These are phyloP conservation scores for Berberis thunbergii DNA, from an alignment of 164 flowering plant species.

Conservation along the genomic window DNA sequence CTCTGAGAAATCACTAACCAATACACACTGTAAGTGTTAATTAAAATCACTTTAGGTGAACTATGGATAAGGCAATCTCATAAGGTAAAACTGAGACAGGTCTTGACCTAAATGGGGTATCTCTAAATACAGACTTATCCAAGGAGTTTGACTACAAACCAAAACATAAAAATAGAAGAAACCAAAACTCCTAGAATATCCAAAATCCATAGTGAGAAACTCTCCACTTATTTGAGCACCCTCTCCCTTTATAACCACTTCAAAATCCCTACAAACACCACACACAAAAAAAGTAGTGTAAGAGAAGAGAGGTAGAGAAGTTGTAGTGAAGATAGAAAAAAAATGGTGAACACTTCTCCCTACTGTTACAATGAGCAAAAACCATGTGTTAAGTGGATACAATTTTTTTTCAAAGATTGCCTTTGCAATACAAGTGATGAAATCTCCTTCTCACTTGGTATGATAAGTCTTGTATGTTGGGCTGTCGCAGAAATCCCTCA, in stretches of 20 bases:
- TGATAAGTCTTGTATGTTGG: constrained; percentile 64
- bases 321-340: neutral
- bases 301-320: constrained; percentile 5
- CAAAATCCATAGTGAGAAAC: too few relatives aligned
- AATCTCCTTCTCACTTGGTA: constrained; percentile 51
- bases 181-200: too few relatives aligned
- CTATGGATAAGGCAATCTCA: too few relatives aligned
- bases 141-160: too few relatives aligned
- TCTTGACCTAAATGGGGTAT: too few relatives aligned
- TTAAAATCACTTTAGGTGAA: too few relatives aligned
- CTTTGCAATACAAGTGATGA: constrained; percentile 63
- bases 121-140: too few relatives aligned
- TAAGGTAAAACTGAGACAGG: too few relatives aligned
- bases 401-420: constrained; percentile 62
- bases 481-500: constrained; percentile 92
- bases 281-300: neutral
- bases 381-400: constrained; percentile 60
- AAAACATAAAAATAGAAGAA: too few relatives aligned
- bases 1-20: too few relatives aligned
- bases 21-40: too few relatives aligned
- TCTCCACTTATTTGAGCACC: neutral
- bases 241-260: constrained; percentile 2
- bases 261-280: neutral
- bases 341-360: constrained; percentile 3
- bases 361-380: constrained; percentile 56